Evolutionary conservation across 1,284 basidiomycete genomes (phyloP), one percentile per base, ranked within the genome.

Genomic region (Apiotrichum domesticum): DNA sequence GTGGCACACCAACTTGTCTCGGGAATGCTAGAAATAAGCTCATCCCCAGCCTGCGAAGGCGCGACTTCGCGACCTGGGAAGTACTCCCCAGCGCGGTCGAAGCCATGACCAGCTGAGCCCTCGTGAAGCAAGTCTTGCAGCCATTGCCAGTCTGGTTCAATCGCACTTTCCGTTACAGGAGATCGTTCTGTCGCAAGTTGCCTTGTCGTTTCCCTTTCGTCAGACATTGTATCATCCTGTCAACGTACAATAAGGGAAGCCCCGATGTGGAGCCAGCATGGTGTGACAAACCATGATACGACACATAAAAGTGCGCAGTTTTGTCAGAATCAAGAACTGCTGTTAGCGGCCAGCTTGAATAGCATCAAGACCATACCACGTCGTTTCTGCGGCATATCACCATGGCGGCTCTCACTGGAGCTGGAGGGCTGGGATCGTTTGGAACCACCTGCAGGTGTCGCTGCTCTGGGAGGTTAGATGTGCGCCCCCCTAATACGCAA

Each of bases 201-300:
- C n/a, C 50, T 40, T 2, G 50, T 51, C n/a, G 50, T 34, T 29
- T 51, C 50, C 13, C 50, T 51, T 39, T 39, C 2, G 37, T 9
- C 37, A 39, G 37, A 39, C 37, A 39, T 13, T 9, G 13, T 39
- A 8, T 39, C 37, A 39, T 9, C 37, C 29, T 29, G 29, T 29
- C 29, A 29, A 45, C 58, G 37, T 37, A 63, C 62, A 63, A 49
- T 9, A 63, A 46, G 6, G 62, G 62, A 14, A 63, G 15, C 1
- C 62, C 62, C 2, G 58, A 58, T 1, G 62, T 58, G 0, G 58
- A 63, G 4, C 62, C 62, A 3, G 62, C 58, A 43, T 59, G 54
- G 35, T 59, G 58, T 3, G 54, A 51, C 3, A 51, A 32, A n/a
- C 58, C 58, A 13, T 56, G 54, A 14, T 55, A 59, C 1, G 58